Evolutionary conservation across 1,139 yeast genomes (phyloP), one percentile per base, ranked within the genome.

Genomic region (Geotrichum restrictum): DNA sequence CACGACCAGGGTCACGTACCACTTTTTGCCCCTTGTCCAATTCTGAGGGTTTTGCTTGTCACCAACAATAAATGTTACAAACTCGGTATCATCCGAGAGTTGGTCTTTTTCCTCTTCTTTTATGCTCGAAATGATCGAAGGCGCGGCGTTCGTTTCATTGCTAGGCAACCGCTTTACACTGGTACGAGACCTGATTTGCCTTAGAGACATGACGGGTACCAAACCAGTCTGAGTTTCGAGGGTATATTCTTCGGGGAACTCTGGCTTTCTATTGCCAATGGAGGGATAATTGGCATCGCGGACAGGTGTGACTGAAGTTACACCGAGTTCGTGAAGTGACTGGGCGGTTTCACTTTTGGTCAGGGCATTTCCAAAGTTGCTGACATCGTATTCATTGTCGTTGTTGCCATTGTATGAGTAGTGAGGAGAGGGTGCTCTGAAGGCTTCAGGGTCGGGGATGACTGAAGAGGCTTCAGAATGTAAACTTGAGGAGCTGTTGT

Each of bases 1-100:
- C 19, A 85, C 73, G 7, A 82, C 60, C 29, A 84, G 65, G 1
- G 96, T 88, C 64, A 83, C 85, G 2, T 68, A 14, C 91, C 95
- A 85, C 64, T 82, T 82, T 36, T 69, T 55, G 58, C 62, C 60
- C 43, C 73, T 59, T 21, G 78, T 71, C 96, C 96, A 89, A 68
- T 88, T 88, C 63, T 84, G 83, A 22, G 97, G 96, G 68, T 88
- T 89, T 60, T 81, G 89, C 0, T 94, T 93, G 66, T 88, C 96
- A 58, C 79, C 79, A 13, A 82, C 74, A 5, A 75, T 72, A 66
- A 87, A 88, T 0, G 96, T 88, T 55, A 88, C 96, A 64, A 86
- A 85, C 65, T 88, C 91, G 53, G 83, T 77, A 61, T 24, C 29
- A 8, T 24, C 29, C 8, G 29, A 8, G 29, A 24, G 29, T 5